Conservation (phyloP, 2,329 filamentous ascomycete genomes). For the Monosporascus sp. region DNA sequence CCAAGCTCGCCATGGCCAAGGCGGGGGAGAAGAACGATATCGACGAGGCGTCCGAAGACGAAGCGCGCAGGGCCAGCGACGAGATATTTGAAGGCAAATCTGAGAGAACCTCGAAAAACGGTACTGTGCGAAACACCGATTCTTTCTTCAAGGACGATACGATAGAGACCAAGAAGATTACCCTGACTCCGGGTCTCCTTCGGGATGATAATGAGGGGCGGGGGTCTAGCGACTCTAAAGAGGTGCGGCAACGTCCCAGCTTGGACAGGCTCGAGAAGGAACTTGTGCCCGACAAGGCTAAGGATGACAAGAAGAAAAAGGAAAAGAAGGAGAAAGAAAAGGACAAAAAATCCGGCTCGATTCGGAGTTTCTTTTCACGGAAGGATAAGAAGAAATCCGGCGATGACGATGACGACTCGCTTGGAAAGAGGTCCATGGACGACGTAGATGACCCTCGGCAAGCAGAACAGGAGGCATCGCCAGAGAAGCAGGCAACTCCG, state of each 20-base stretch:
- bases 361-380: slow-evolving; percentile 59
- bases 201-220: slow-evolving; percentile 66
- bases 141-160: slow-evolving; percentile 97
- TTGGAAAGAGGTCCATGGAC: slow-evolving; percentile 61
- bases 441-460: slow-evolving; percentile 40
- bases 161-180: slow-evolving; percentile 95
- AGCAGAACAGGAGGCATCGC: slow-evolving; percentile 40
- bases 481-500: slow-evolving; percentile 37
- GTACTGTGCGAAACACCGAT: slow-evolving; percentile 84
- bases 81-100: slow-evolving; percentile 58
- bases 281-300: slow-evolving; percentile 44
- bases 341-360: slow-evolving; percentile 38
- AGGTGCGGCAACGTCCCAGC: slow-evolving; percentile 51
- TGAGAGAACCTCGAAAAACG: slow-evolving; percentile 69
- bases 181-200: slow-evolving; percentile 85
- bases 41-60: slow-evolving; percentile 14
- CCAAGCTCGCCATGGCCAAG: slow-evolving; percentile 30
- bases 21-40: slow-evolving; percentile 30
- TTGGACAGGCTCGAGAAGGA: slow-evolving; percentile 58
- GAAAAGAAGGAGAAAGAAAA: slow-evolving; percentile 51
- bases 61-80: slow-evolving; percentile 51
- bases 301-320: slow-evolving; percentile 64
- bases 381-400: slow-evolving; percentile 55
- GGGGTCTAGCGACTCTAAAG: slow-evolving; percentile 39
- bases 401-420: slow-evolving; percentile 56